These are phyloP conservation scores for Microsporum ferrugineum DNA, from an alignment of 2,329 filamentous ascomycete species.

Conservation along the genomic window DNA sequence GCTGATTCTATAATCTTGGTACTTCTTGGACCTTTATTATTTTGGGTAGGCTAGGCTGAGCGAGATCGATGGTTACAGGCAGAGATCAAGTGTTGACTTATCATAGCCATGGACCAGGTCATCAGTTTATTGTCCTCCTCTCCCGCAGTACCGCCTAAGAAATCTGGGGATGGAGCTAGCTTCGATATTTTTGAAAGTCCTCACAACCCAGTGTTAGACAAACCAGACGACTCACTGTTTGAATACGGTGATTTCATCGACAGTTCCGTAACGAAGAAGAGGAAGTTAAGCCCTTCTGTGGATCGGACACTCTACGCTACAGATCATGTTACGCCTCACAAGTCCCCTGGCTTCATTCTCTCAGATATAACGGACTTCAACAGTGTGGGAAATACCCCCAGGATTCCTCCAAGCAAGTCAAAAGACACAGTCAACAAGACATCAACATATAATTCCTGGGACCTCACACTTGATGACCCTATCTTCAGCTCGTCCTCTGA, in stretches of 20 bases:
- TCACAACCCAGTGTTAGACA: background rate
- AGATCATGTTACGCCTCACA: background rate
- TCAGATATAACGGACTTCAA: conserved; percentile 4
- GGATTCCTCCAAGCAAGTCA: conserved; percentile 1
- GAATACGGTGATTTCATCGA: conserved; percentile 3
- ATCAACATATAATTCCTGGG: conserved; percentile 9
- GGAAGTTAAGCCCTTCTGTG: conserved; percentile 20
- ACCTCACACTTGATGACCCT: conserved; percentile 27
- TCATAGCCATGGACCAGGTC: conserved; percentile 27
- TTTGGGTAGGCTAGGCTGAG: background rate
- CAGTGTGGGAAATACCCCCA: background rate
- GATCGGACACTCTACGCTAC: conserved; percentile 13
- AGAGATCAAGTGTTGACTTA: background rate
- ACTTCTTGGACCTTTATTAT: background rate
- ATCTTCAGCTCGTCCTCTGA: conserved; percentile 35
- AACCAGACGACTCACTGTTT: conserved; percentile 10
- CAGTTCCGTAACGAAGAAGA: conserved; percentile 16
- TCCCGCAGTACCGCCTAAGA: background rate
- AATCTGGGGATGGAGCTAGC: background rate
- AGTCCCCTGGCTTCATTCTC: background rate
- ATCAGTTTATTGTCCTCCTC: conserved; percentile 29
- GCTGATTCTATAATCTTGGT: background rate
- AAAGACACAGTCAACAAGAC: background rate
- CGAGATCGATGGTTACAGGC: background rate
- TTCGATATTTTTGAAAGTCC: background rate